These are phyloP conservation scores for Phytophthora crassamura DNA, from an alignment of 352 stramenopile genomes.

Conservation along the genomic window DNA sequence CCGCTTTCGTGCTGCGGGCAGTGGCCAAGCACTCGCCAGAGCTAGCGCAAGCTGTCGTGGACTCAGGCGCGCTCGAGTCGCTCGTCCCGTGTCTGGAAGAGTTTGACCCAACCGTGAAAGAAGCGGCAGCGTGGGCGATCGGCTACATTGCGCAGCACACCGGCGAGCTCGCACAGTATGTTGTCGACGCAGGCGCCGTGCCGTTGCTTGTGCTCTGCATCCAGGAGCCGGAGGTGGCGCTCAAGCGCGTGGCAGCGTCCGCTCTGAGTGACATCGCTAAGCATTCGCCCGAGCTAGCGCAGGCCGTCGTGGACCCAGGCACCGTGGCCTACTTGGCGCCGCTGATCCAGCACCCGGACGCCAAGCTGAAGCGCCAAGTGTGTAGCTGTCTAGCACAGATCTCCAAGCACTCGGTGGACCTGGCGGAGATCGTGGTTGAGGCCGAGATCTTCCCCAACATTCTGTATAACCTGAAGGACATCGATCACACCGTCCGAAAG, in stretches of 20 bases:
- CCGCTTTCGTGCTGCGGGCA: conserved; percentile 93
- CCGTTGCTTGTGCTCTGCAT: conserved; percentile 95
- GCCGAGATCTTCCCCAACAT: conserved; percentile 97
- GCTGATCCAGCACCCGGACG: conserved; percentile 94
- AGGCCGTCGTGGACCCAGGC: conserved; percentile 93
- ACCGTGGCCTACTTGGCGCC: conserved; percentile 94
- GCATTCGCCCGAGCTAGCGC: conserved; percentile 94
- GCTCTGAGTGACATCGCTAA: conserved; percentile 95
- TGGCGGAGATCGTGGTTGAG: conserved; percentile 96
- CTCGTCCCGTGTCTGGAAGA: conserved; percentile 95
- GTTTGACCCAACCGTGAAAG: conserved; percentile 96
- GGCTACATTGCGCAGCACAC: conserved; percentile 96
- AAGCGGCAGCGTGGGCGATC: conserved; percentile 95
- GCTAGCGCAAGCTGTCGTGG: conserved; percentile 94
- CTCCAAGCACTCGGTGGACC: conserved; percentile 95
- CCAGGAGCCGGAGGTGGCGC: conserved; percentile 95
- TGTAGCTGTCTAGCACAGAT: conserved; percentile 95
- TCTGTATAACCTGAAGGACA: conserved; percentile 95
- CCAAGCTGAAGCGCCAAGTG: conserved; percentile 93
- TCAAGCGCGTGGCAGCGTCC: conserved; percentile 94
- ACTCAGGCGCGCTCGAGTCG: conserved; percentile 92
- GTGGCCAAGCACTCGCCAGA: conserved; percentile 96
- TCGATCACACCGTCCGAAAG: conserved; percentile 95
- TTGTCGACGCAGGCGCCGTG: conserved; percentile 94
- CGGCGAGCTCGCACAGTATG: conserved; percentile 92